These are phyloP conservation scores for Croton setiger DNA, from an alignment of 441 rosid genomes.

Conservation along the genomic window DNA sequence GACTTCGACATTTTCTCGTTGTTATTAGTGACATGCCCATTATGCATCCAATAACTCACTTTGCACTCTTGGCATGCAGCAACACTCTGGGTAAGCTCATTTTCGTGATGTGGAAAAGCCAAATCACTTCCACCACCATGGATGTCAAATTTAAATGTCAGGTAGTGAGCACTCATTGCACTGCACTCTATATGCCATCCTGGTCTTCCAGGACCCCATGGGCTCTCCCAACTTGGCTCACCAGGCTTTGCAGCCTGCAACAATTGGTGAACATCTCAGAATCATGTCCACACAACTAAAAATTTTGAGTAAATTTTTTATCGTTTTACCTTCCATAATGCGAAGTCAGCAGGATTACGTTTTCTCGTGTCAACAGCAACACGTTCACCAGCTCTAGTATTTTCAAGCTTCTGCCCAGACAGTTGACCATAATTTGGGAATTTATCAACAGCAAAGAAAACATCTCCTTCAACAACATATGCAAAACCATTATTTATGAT, in stretches of 20 bases:
- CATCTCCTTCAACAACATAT: slow-evolving; percentile 76
- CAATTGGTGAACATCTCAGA: slow-evolving; percentile 20
- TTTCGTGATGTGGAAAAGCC: slow-evolving; percentile 92
- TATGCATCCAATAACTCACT: slow-evolving; percentile 83
- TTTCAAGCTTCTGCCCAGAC: slow-evolving; percentile 73
- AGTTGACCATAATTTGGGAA: slow-evolving; percentile 74
- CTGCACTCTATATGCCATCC: slow-evolving; percentile 99
- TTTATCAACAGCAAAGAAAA: slow-evolving; percentile 75
- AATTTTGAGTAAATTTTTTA: background rate
- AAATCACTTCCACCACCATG: slow-evolving; percentile 97
- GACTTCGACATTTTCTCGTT: slow-evolving; percentile 96
- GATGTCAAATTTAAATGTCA: slow-evolving; percentile 68
- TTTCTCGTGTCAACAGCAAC: slow-evolving; percentile 85
- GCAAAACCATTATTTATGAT: slow-evolving; percentile 71
- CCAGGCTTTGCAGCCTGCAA: slow-evolving; percentile 91
- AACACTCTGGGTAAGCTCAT: slow-evolving; percentile 83
- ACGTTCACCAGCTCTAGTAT: slow-evolving; percentile 84
- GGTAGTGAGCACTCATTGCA: slow-evolving; percentile 89
- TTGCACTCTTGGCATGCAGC: slow-evolving; percentile 70
- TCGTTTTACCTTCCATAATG: slow-evolving; percentile 77
- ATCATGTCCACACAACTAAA: background rate
- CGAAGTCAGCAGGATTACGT: slow-evolving; percentile 87
- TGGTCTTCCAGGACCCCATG: slow-evolving; percentile 92
- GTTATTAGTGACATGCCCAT: slow-evolving; percentile 86
- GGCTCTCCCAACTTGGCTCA: slow-evolving; percentile 90